Conservation (phyloP, 108 stramenopile genomes). For the Phaeodactylum tricornutum region DNA sequence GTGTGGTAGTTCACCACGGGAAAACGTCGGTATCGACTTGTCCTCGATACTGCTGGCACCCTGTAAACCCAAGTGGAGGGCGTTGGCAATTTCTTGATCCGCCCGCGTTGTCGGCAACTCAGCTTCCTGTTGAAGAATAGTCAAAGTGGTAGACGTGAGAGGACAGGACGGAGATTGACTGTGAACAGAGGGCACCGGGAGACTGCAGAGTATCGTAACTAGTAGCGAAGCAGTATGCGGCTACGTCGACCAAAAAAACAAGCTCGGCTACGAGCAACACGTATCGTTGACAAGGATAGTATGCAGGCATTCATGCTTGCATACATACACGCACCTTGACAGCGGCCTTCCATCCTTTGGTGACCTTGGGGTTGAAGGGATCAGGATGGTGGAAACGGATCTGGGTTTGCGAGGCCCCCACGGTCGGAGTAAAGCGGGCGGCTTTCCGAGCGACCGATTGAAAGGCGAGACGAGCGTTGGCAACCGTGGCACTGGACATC, state of each 20-base stretch:
- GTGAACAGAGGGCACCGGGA: neutral
- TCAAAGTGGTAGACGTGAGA: neutral
- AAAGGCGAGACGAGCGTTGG: neutral
- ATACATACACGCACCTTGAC: constrained; percentile 28
- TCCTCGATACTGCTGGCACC: constrained; percentile 70
- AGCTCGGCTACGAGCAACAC: neutral
- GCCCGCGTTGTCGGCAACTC: constrained; percentile 42
- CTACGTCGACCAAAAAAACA: too few species aligned
- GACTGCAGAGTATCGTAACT: too few species aligned
- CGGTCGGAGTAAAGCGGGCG: neutral
- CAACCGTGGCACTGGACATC: too few species aligned
- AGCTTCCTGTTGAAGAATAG: constrained; percentile 32
- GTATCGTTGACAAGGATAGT: neutral
- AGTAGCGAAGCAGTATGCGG: too few species aligned
- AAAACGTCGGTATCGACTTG: constrained; percentile 70
- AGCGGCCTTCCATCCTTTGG: constrained; percentile 70
- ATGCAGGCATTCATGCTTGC: too few species aligned
- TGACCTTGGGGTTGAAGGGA: constrained; percentile 66
- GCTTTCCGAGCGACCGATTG: neutral
- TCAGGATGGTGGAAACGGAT: constrained; percentile 58
- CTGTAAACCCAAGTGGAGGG: constrained; percentile 51
- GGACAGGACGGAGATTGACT: neutral
- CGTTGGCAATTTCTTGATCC: constrained; percentile 36
- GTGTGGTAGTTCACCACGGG: constrained; percentile 68
- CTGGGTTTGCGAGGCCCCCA: too few species aligned